These are phyloP conservation scores for Penicillium hesseltinei DNA, from an alignment of 2,329 filamentous ascomycete genomes.

Conservation along the genomic window DNA sequence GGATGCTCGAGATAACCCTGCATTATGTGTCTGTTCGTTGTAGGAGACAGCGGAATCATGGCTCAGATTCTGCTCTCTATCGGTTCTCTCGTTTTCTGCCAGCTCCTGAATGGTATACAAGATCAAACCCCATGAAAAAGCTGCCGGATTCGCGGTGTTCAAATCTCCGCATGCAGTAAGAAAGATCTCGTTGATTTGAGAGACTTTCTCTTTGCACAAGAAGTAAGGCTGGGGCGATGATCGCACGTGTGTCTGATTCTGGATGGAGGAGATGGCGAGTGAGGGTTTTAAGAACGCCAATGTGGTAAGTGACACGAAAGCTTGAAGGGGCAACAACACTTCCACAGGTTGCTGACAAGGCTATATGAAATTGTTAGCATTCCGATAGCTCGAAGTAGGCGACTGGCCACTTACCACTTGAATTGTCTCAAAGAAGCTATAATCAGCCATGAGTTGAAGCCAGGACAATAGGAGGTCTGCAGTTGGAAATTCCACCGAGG, in stretches of 20 bases:
- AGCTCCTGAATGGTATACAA: constrained; percentile 66
- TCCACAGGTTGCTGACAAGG: constrained; percentile 41
- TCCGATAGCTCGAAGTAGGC: not conserved
- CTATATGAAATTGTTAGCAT: constrained; percentile 27
- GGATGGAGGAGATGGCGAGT: constrained; percentile 56
- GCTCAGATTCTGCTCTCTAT: constrained; percentile 31
- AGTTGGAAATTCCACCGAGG: constrained; percentile 57
- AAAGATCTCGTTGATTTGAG: constrained; percentile 70
- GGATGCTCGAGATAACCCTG: constrained; percentile 27
- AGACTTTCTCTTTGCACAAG: constrained; percentile 66
- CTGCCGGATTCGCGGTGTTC: constrained; percentile 67
- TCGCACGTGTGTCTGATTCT: constrained; percentile 25
- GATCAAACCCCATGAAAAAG: constrained; percentile 79
- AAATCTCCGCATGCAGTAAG: constrained; percentile 56
- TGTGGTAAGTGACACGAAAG: constrained; percentile 68
- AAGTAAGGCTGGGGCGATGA: constrained; percentile 56
- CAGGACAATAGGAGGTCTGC: constrained; percentile 63
- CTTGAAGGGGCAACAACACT: constrained; percentile 60
- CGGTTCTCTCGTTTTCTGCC: constrained; percentile 36
- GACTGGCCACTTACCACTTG: constrained; percentile 49
- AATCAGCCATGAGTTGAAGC: constrained; percentile 70
- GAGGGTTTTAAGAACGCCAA: constrained; percentile 70
- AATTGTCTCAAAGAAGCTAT: constrained; percentile 67
- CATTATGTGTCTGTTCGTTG: constrained; percentile 36
- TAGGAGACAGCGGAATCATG: constrained; percentile 34